These are phyloP conservation scores for Diddensiella transvaalensis DNA, from an alignment of 805 yeast genomes.

Conservation along the genomic window DNA sequence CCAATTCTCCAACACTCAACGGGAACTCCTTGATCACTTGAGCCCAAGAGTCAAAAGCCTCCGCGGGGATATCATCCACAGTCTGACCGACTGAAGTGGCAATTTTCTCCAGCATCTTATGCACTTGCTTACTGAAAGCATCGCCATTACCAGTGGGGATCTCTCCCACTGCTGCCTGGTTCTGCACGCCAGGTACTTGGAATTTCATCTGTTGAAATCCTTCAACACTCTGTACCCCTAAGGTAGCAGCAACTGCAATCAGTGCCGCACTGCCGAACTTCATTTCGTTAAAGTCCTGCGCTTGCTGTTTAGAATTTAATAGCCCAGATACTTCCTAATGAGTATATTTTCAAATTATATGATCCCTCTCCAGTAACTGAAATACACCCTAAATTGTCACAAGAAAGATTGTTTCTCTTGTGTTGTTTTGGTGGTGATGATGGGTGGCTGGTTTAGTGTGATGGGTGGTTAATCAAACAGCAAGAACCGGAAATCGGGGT, in stretches of 20 bases:
- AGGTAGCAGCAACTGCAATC: not conserved
- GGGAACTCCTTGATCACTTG: constrained; percentile 29
- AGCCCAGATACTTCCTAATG: too few relatives aligned
- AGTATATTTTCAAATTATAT: too few relatives aligned
- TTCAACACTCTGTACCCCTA: not conserved
- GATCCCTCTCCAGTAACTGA: too few relatives aligned
- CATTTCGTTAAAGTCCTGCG: constrained; percentile 1
- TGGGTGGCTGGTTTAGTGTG: too few relatives aligned
- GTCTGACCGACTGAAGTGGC: constrained; percentile 18
- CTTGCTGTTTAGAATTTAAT: not conserved
- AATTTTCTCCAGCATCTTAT: constrained; percentile 26
- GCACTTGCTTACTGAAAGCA: not conserved
- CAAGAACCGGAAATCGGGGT: too few relatives aligned
- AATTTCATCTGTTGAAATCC: constrained; percentile 4
- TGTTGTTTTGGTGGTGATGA: too few relatives aligned
- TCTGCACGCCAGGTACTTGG: not conserved
- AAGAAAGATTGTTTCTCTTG: too few relatives aligned
- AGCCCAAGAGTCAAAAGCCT: constrained; percentile 31
- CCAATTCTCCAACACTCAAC: constrained; percentile 26
- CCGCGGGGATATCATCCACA: constrained; percentile 27
- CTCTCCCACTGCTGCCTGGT: not conserved
- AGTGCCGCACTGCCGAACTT: not conserved
- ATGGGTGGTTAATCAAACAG: too few relatives aligned
- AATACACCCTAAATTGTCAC: too few relatives aligned
- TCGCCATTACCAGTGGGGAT: not conserved